These are phyloP conservation scores for Chionographis japonica DNA, from an alignment of 106 monocot genomes.

Conservation along the genomic window DNA sequence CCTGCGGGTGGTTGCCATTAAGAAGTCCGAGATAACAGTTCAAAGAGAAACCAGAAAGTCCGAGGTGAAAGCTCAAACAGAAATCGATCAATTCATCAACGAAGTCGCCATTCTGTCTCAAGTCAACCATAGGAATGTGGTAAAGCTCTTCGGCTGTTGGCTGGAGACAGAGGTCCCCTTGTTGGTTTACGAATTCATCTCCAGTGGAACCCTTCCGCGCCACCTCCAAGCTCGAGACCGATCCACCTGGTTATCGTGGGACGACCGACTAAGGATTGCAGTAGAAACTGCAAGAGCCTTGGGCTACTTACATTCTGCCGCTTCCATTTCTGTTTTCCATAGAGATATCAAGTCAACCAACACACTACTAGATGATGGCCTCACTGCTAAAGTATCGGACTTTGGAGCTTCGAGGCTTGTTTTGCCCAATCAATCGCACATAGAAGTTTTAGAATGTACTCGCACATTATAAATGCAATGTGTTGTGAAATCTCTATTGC, in stretches of 20 bases:
- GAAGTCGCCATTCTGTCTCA: conserved; percentile 8
- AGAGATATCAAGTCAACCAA: conserved; percentile 9
- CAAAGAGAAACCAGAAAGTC: not conserved
- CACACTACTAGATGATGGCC: conserved; percentile 3
- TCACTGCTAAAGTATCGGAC: conserved; percentile 1
- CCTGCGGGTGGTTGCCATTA: conserved; percentile 1
- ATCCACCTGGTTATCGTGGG: not conserved
- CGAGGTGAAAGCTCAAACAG: not conserved
- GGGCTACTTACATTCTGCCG: not conserved
- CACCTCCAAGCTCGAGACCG: not conserved
- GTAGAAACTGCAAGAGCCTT: conserved; percentile 3
- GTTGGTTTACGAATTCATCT: conserved; percentile 4
- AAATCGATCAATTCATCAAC: conserved; percentile 10
- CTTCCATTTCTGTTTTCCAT: not conserved
- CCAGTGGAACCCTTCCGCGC: not conserved
- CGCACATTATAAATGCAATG: too few relatives aligned
- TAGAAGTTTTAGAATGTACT: too few relatives aligned
- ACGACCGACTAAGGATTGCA: conserved; percentile 1
- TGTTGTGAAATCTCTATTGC: too few relatives aligned
- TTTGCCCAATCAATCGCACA: not conserved
- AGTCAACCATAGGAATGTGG: conserved; percentile 6
- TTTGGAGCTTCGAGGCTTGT: conserved; percentile 9
- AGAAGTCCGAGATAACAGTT: not conserved
- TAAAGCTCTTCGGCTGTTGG: conserved; percentile 5
- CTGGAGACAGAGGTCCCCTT: conserved; percentile 7